Evolutionary conservation across 2,329 filamentous ascomycete species (phyloP), one percentile per base, ranked within the genome.

Genomic region (Biscogniauxia mediterranea): DNA sequence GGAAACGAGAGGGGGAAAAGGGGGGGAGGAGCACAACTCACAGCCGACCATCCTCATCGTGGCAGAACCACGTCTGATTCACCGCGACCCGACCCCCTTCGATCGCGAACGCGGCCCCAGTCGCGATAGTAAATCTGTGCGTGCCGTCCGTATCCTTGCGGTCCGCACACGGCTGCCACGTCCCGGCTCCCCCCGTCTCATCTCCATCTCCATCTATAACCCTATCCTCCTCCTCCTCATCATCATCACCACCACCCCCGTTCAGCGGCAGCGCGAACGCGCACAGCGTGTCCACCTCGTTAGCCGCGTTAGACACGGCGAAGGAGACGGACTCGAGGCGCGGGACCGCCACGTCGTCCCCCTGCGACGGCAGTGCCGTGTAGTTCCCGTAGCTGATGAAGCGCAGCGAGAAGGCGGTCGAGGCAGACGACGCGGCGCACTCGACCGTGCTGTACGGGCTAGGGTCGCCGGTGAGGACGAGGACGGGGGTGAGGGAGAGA

Each of bases 81-180:
- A 52, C 21, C 17, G 15, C 46, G 17, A 70, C 32, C 8, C 54
- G 52, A 9, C 57, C n/a, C 5, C 55, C 59, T 15, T 23, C 20
- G 1, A 63, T 56, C 19, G 9, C 59, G 42, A 71, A 70, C 49
- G 49, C 61, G 5, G 66, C 68, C 11, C 63, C 62, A 54, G 69
- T 71, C n/a, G 66, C 64, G 20, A 70, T 66, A 1, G 66, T 66
- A 52, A 67, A 69, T 19, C 56, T 58, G 21, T 70, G 68, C 57
- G 58, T 68, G 52, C 67, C 69, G 23, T 70, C 67, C 9, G 64
- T 61, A 26, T 70, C 69, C 53, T 61, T 64, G 38, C 64, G 65
- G 53, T 69, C 68, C 42, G 69, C 69, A 59, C 68, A 69, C 17
- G 64, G 57, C 60, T 68, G 67, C 68, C 67, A 68, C 3, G 17